Conservation (phyloP, 2,329 filamentous ascomycete species). For the Coniochaeta hoffmannii region DNA sequence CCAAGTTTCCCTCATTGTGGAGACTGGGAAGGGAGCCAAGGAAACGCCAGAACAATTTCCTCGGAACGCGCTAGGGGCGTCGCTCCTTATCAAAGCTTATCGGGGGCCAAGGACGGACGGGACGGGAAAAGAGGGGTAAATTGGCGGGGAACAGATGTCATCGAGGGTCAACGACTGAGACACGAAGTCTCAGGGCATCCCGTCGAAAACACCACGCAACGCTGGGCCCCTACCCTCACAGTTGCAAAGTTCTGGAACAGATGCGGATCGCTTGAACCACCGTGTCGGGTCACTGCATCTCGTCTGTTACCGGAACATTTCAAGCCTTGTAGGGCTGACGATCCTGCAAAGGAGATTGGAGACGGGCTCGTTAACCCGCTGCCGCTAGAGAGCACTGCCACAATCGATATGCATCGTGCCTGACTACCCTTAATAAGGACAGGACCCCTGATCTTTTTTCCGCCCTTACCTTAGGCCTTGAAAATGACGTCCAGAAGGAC, state of each 20-base stretch:
- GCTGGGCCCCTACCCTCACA: neutral
- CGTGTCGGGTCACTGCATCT: neutral
- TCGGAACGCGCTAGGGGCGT: neutral
- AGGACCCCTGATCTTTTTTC: neutral
- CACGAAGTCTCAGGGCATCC: neutral
- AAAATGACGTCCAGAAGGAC: neutral
- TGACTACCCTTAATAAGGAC: slow-evolving; percentile 1
- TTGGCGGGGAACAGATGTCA: neutral
- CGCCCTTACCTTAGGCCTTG: neutral
- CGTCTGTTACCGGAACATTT: neutral
- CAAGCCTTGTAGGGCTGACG: slow-evolving; percentile 9
- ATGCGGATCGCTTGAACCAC: neutral
- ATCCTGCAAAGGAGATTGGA: slow-evolving; percentile 1
- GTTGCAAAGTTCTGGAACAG: neutral
- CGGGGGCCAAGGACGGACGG: neutral
- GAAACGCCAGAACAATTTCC: neutral
- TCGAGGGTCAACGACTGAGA: neutral
- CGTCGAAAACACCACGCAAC: neutral
- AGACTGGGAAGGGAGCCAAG: neutral
- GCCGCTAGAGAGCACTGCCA: slow-evolving; percentile 20
- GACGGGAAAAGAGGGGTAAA: neutral
- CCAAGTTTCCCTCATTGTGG: neutral
- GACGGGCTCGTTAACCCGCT: neutral
- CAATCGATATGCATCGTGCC: slow-evolving; percentile 15
- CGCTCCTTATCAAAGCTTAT: neutral